Percentiles rank a stretch among this genome's conserved stretches.
phyloP scores from a whole-genome alignment of 306 rosid genomes.

The Mimosa pudica region DNA sequence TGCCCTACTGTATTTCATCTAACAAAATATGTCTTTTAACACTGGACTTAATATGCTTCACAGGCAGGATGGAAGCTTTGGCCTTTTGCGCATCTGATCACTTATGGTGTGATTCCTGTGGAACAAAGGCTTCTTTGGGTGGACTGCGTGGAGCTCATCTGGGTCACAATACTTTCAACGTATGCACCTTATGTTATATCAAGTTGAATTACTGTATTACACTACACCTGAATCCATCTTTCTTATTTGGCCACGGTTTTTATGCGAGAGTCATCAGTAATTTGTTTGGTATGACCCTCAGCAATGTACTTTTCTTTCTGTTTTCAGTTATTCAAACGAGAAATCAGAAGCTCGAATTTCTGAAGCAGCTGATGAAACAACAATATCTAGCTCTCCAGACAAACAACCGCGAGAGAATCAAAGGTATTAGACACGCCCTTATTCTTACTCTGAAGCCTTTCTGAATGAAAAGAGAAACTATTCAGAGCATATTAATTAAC shows the following conservation, averaged over 20 bases:
- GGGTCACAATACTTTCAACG: constrained; percentile 99
- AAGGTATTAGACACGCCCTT: constrained; percentile 43
- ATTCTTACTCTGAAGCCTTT: neutral
- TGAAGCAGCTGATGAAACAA: constrained; percentile 48
- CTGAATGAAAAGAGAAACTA: constrained; percentile 25
- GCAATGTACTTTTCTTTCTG: constrained; percentile 10
- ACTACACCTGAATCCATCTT: constrained; percentile 11
- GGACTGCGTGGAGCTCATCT: constrained; percentile 90
- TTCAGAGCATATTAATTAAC: constrained; percentile 20
- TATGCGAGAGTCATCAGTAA: constrained; percentile 2
- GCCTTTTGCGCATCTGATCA: constrained; percentile 97
- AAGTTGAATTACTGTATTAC: constrained; percentile 11
- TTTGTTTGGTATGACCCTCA: constrained; percentile 19
- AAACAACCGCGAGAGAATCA: constrained; percentile 33
- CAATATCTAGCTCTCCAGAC: constrained; percentile 46
- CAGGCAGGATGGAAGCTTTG: constrained; percentile 99
- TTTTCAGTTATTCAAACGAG: constrained; percentile 79
- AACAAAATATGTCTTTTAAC: neutral
- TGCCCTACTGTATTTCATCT: constrained; percentile 3
- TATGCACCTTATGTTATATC: constrained; percentile 44
- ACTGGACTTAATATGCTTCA: constrained; percentile 31
- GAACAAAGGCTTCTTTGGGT: constrained; percentile 99
- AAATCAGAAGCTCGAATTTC: constrained; percentile 60
- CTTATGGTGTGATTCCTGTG: constrained; percentile 88
- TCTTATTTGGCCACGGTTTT: neutral